phyloP scores from a whole-genome alignment of 2,329 filamentous ascomycete genomes.

The Fonsecaea nubica region DNA sequence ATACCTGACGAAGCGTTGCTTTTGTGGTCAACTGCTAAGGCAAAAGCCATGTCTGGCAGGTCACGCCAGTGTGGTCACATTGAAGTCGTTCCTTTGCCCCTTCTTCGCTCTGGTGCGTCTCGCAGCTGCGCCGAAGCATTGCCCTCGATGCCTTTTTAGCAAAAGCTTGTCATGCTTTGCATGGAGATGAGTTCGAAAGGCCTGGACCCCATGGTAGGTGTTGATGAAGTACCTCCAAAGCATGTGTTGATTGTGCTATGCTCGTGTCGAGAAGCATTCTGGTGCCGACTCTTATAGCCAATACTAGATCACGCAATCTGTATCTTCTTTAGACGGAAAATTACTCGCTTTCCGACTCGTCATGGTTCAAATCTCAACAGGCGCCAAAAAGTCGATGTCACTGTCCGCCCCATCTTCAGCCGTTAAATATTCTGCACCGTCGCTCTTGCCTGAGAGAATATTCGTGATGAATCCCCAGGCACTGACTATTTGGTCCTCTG shows the following conservation, averaged over 20 bases:
- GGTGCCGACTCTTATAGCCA: background rate
- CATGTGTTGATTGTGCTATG: background rate
- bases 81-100: background rate
- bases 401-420: background rate
- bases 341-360: background rate
- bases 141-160: background rate
- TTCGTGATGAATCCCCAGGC: slow-evolving; percentile 34
- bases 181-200: background rate
- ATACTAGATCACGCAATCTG: background rate
- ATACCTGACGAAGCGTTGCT: background rate
- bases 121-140: background rate
- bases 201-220: background rate
- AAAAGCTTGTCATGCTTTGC: background rate
- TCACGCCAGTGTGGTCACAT: background rate
- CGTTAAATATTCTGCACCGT: slow-evolving; percentile 2
- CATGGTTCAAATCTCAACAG: slow-evolving; percentile 15
- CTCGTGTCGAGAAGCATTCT: background rate
- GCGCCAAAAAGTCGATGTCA: slow-evolving; percentile 26
- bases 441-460: slow-evolving; percentile 28
- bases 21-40: background rate
- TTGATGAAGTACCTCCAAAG: background rate
- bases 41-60: background rate
- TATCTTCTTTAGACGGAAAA: background rate
- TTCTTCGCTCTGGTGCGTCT: background rate
- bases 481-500: slow-evolving; percentile 22